Conservation (phyloP, 2,329 filamentous ascomycete genomes). For the Cladosporium sp. region DNA sequence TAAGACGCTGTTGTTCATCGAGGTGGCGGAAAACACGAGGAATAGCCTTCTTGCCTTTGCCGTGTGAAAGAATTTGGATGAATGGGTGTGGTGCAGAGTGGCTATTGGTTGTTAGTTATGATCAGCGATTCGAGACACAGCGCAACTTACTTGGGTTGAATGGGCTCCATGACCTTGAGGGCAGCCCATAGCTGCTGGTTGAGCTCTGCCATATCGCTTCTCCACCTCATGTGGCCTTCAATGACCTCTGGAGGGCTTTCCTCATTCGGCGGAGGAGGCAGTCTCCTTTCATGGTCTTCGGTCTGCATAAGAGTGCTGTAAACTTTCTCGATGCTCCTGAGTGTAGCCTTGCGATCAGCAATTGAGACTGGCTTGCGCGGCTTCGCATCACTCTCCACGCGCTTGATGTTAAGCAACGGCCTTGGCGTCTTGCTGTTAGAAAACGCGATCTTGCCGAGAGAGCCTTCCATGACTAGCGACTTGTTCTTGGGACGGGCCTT, state of each 20-base stretch:
- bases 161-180: constrained; percentile 90
- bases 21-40: constrained; percentile 94
- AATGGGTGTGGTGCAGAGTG: constrained; percentile 79
- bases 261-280: constrained; percentile 68
- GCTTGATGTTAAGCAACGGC: constrained; percentile 91
- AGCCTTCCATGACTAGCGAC: constrained; percentile 93
- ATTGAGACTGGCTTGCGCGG: constrained; percentile 56
- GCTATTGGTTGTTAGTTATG: constrained; percentile 51
- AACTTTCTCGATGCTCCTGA: constrained; percentile 85
- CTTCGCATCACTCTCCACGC: constrained; percentile 67
- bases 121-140: background rate
- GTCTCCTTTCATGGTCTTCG: constrained; percentile 85
- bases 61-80: constrained; percentile 90
- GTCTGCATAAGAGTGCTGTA: constrained; percentile 89
- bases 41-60: constrained; percentile 95
- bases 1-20: constrained; percentile 88
- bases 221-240: constrained; percentile 77
- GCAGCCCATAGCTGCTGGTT: constrained; percentile 82
- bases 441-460: constrained; percentile 96
- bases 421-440: constrained; percentile 98
- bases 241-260: constrained; percentile 68
- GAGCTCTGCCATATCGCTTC: constrained; percentile 67
- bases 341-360: constrained; percentile 77
- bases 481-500: constrained; percentile 98
- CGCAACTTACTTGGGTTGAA: constrained; percentile 58